These are phyloP conservation scores for Melanomma pulvis-pyrius DNA, from an alignment of 495 filamentous ascomycete genomes.

Conservation along the genomic window DNA sequence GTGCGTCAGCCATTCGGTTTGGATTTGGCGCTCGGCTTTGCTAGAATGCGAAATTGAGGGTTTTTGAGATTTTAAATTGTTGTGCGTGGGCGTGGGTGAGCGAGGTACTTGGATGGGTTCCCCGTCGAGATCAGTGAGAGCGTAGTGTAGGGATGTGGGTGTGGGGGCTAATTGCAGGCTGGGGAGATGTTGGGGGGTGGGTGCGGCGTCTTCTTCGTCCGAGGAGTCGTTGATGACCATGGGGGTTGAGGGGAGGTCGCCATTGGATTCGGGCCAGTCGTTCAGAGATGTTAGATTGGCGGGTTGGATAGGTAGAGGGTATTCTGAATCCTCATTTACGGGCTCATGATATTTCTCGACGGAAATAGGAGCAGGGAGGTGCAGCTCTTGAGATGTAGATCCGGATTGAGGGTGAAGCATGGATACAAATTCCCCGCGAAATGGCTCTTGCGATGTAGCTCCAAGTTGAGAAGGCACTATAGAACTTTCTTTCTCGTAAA, in stretches of 20 bases:
- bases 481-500: not conserved
- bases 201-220: constrained; percentile 16
- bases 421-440: not conserved
- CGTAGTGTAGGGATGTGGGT: not conserved
- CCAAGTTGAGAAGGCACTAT: not conserved
- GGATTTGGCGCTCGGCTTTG: constrained; percentile 26
- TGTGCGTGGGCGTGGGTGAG: not conserved
- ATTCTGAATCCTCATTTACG: not conserved
- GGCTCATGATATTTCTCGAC: not conserved
- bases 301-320: not conserved
- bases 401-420: not conserved
- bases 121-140: constrained; percentile 14
- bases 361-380: not conserved
- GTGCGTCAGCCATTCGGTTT: constrained; percentile 19
- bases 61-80: not conserved
- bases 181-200: constrained; percentile 1
- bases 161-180: not conserved
- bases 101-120: constrained; percentile 15
- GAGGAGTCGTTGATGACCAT: constrained; percentile 22
- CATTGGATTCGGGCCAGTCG: not conserved
- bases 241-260: constrained; percentile 2
- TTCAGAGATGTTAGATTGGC: not conserved
- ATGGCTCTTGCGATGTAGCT: not conserved
- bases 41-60: constrained; percentile 17
- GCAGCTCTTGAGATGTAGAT: not conserved